Evolutionary conservation across 164 flowering plant genomes (phyloP).

Genomic region (Cinnamomum chago): DNA sequence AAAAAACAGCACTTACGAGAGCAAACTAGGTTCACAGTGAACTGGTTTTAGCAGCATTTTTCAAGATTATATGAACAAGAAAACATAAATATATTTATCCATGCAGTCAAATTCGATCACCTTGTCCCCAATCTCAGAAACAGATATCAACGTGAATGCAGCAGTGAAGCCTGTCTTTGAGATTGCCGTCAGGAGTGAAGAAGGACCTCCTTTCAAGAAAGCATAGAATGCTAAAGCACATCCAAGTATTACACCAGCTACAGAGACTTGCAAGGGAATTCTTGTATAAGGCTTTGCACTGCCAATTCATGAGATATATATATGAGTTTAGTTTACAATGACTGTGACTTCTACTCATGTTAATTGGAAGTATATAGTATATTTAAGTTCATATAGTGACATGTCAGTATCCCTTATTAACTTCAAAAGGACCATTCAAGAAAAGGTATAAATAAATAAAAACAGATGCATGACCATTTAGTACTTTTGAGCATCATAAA

Average conservation of each 20-base stretch:
- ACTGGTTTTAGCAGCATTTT: not conserved
- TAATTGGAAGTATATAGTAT: not conserved
- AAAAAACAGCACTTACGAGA: not conserved
- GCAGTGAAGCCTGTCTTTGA: constrained; percentile 98
- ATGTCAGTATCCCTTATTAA: not conserved
- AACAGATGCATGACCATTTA: not conserved
- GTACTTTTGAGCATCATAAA: not conserved
- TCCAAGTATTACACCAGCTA: constrained; percentile 61
- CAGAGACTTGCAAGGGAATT: constrained; percentile 56
- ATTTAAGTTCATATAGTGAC: not conserved
- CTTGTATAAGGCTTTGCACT: constrained; percentile 47
- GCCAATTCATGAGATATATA: constrained; percentile 30
- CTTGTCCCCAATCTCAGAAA: constrained; percentile 99
- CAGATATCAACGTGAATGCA: constrained; percentile 89
- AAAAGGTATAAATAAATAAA: not conserved
- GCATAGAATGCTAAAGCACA: constrained; percentile 62
- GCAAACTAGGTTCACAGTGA: not conserved
- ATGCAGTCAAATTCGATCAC: constrained; percentile 22
- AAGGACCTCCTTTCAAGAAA: constrained; percentile 68
- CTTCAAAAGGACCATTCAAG: not conserved
- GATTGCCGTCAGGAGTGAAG: constrained; percentile 65
- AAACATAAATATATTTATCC: not conserved
- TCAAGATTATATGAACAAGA: not conserved
- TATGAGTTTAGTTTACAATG: constrained; percentile 4
- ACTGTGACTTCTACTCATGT: too few species aligned